phyloP scores from a whole-genome alignment of 2,329 filamentous ascomycete species.

The Monosporascus sp. region DNA sequence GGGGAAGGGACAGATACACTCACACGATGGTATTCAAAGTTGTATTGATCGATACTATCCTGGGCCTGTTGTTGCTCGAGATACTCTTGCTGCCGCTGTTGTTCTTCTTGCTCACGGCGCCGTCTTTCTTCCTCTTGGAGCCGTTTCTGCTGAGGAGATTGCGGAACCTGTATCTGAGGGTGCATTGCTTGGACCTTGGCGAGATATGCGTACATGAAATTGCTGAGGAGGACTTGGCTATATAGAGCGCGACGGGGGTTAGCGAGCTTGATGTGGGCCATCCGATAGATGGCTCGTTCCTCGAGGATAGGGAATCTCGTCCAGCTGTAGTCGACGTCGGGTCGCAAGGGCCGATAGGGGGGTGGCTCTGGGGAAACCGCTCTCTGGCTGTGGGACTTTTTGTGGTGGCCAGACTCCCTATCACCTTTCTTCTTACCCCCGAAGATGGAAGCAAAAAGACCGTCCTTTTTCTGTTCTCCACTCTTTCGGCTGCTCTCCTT shows the following conservation, averaged over 20 bases:
- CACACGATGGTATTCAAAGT: conserved; percentile 50
- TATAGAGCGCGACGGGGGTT: conserved; percentile 88
- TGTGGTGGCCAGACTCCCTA: conserved; percentile 63
- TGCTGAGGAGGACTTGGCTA: conserved; percentile 93
- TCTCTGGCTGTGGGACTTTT: conserved; percentile 67
- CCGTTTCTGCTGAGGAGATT: conserved; percentile 68
- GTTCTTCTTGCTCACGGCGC: conserved; percentile 45
- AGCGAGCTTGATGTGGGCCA: conserved; percentile 98
- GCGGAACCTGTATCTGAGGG: conserved; percentile 86
- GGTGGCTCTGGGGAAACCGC: conserved; percentile 77
- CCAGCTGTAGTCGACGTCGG: conserved; percentile 95
- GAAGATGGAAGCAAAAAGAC: conserved; percentile 91
- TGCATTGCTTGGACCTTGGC: conserved; percentile 99
- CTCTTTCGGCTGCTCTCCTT: conserved; percentile 73
- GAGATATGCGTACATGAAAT: conserved; percentile 99
- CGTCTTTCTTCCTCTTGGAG: conserved; percentile 45
- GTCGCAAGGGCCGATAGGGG: conserved; percentile 63
- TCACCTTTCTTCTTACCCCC: conserved; percentile 86
- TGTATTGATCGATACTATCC: conserved; percentile 43
- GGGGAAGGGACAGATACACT: conserved; percentile 18
- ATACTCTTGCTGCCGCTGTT: conserved; percentile 27
- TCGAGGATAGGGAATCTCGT: conserved; percentile 91
- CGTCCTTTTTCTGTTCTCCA: conserved; percentile 75
- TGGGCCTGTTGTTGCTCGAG: conserved; percentile 39
- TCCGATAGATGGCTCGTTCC: conserved; percentile 93